Evolutionary conservation across 2,329 filamentous ascomycete species (phyloP).

Genomic region (Lecanicillium sp.): DNA sequence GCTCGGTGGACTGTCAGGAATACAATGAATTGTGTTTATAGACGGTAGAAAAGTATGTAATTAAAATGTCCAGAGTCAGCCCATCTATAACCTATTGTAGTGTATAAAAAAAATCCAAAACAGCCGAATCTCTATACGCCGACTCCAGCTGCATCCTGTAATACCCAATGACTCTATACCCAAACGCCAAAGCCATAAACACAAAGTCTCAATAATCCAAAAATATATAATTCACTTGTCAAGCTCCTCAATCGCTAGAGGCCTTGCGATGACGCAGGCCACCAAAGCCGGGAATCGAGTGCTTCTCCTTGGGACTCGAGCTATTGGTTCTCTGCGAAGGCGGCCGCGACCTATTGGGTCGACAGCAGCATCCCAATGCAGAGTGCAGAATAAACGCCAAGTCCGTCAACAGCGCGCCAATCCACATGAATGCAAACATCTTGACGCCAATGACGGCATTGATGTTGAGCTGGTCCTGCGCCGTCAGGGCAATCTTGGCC

Average conservation of each 20-base stretch:
- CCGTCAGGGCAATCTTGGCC: constrained; percentile 67
- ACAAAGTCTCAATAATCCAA: neutral
- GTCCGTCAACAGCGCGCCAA: constrained; percentile 57
- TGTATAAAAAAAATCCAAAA: too few relatives aligned
- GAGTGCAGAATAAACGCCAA: constrained; percentile 67
- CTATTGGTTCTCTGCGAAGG: constrained; percentile 4
- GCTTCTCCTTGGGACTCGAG: neutral
- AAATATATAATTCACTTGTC: neutral
- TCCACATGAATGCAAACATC: constrained; percentile 90
- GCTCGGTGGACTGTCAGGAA: too few relatives aligned
- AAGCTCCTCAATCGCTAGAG: neutral
- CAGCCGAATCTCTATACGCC: too few relatives aligned
- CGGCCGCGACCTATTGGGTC: constrained; percentile 15
- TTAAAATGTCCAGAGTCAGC: too few relatives aligned
- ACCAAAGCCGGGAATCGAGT: neutral
- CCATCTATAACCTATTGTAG: too few relatives aligned
- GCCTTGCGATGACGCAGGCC: neutral
- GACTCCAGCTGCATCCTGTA: neutral
- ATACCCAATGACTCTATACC: neutral
- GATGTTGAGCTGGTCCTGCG: constrained; percentile 69
- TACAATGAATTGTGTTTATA: too few relatives aligned
- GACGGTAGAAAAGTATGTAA: too few relatives aligned
- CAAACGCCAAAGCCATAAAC: constrained; percentile 6
- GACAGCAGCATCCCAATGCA: constrained; percentile 70
- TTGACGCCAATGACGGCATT: constrained; percentile 56